phyloP scores from a whole-genome alignment of 495 filamentous ascomycete genomes.

The Neurospora sp. region DNA sequence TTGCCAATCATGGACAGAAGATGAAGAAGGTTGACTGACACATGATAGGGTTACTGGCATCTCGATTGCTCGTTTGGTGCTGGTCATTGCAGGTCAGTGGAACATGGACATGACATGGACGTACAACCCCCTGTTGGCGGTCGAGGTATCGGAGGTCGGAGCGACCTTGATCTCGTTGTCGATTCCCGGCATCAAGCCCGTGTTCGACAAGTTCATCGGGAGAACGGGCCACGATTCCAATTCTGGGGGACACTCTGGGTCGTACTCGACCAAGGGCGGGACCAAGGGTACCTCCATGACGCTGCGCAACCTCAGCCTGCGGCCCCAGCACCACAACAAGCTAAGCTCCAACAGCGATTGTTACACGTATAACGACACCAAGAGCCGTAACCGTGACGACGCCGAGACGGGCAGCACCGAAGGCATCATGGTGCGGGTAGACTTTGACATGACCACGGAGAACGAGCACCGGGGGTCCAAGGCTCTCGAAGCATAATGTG shows the following conservation, averaged over 20 bases:
- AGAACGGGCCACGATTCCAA: neutral
- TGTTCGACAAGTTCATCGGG: slow-evolving; percentile 21
- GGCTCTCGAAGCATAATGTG: neutral
- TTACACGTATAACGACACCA: neutral
- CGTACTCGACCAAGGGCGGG: neutral
- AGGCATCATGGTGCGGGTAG: slow-evolving; percentile 8
- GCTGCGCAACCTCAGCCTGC: neutral
- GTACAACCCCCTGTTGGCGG: slow-evolving; percentile 34
- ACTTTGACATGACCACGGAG: slow-evolving; percentile 3
- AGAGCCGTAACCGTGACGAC: neutral
- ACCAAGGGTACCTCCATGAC: neutral
- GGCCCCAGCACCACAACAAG: slow-evolving; percentile 1
- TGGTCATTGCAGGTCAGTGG: slow-evolving; percentile 34
- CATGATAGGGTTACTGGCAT: slow-evolving; percentile 31
- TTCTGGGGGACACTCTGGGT: neutral
- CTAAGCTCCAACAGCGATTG: neutral
- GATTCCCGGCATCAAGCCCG: slow-evolving; percentile 33
- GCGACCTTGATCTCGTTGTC: slow-evolving; percentile 36
- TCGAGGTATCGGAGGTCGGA: slow-evolving; percentile 36
- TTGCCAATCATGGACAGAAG: neutral
- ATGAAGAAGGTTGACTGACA: neutral
- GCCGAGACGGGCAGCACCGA: slow-evolving; percentile 2
- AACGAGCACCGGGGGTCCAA: neutral
- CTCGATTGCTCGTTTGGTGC: slow-evolving; percentile 31
- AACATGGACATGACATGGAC: slow-evolving; percentile 31